Percentiles rank a stretch among this genome's conserved stretches.
Conservation (phyloP, 305 asterid genomes). For the Rubia tinctorum region DNA sequence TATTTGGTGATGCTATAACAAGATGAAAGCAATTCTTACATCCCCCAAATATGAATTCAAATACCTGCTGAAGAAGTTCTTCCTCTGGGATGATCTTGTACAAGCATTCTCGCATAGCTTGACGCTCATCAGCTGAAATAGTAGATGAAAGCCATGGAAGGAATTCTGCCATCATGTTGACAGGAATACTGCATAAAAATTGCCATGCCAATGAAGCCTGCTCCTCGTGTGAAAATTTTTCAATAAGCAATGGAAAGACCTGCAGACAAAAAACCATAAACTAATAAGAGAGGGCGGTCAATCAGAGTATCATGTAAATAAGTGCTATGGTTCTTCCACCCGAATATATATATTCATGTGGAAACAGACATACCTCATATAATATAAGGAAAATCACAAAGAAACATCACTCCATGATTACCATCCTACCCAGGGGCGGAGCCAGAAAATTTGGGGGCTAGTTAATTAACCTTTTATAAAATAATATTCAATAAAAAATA, state of each 20-base stretch:
- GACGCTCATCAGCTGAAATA: conserved; percentile 75
- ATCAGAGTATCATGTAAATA: not conserved
- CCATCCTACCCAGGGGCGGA: not conserved
- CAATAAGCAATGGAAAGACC: conserved; percentile 89
- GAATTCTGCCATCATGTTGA: conserved; percentile 97
- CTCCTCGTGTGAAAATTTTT: conserved; percentile 91
- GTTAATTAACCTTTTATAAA: no score
- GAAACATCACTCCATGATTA: not conserved
- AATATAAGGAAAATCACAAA: not conserved
- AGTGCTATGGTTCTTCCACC: conserved; percentile 6
- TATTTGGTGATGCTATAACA: conserved; percentile 16
- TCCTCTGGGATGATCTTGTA: conserved; percentile 81
- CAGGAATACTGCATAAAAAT: conserved; percentile 96
- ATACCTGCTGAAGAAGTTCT: conserved; percentile 87
- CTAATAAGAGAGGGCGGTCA: not conserved
- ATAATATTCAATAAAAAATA: no score
- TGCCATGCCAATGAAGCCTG: conserved; percentile 99
- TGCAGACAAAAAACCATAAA: conserved; percentile 17
- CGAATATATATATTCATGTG: not conserved
- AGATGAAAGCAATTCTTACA: conserved; percentile 9
- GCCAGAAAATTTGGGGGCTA: no score
- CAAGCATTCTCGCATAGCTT: conserved; percentile 90
- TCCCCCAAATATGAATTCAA: conserved; percentile 25
- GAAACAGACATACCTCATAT: not conserved
- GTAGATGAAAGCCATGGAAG: conserved; percentile 98